Evolutionary conservation across 1,284 basidiomycete species (phyloP).

Genomic region (Leccinum fuscescens): DNA sequence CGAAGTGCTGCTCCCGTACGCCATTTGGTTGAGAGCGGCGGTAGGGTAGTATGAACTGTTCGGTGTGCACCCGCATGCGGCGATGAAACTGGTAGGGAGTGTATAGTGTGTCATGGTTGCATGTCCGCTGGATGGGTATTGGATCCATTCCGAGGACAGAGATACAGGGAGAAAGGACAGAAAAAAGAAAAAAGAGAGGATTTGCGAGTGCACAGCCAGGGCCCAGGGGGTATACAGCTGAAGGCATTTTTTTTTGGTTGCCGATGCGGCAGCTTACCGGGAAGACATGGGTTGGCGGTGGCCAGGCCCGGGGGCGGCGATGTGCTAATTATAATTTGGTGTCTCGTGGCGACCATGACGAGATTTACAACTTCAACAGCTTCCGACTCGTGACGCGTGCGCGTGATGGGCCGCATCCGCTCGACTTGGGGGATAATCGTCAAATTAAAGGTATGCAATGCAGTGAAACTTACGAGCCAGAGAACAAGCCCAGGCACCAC

Average conservation of each 20-base stretch:
- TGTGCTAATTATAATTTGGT: constrained; percentile 4
- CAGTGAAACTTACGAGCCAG: background rate
- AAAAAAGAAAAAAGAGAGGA: constrained; percentile 23
- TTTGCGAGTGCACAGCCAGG: constrained; percentile 11
- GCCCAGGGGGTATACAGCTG: background rate
- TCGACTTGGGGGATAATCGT: too few species aligned
- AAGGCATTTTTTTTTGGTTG: constrained; percentile 16
- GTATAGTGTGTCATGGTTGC: constrained; percentile 66
- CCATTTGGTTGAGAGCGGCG: constrained; percentile 72
- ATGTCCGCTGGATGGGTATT: constrained; percentile 51
- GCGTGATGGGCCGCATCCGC: too few species aligned
- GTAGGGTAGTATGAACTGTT: constrained; percentile 73
- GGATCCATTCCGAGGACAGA: constrained; percentile 48
- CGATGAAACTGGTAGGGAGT: constrained; percentile 56
- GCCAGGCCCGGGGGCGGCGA: background rate
- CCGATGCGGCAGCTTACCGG: constrained; percentile 4
- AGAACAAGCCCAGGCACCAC: background rate
- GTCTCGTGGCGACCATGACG: background rate
- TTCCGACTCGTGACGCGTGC: background rate
- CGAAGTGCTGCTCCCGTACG: constrained; percentile 69
- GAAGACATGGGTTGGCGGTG: constrained; percentile 15
- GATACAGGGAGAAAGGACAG: constrained; percentile 26
- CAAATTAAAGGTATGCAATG: background rate
- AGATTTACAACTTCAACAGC: constrained; percentile 1
- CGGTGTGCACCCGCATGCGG: constrained; percentile 63